Conservation (phyloP, 352 stramenopile species). For the Thalassiosira pacifica region DNA sequence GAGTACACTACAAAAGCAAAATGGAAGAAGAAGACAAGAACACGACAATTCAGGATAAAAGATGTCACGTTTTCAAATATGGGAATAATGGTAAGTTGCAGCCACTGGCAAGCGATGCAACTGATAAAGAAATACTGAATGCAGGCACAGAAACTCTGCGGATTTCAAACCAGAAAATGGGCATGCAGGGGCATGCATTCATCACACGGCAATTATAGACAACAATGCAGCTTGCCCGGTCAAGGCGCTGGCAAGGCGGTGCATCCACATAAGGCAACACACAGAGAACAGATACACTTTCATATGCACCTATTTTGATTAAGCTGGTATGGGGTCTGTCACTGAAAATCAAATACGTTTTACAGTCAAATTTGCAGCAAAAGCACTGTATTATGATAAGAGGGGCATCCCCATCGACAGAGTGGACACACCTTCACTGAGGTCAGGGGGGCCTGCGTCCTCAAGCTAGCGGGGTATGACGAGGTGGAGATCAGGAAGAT, state of each 20-base stretch:
- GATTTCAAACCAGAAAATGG: slow-evolving; percentile 50
- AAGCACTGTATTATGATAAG: background rate
- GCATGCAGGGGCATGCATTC: too few species aligned
- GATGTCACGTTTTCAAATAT: slow-evolving; percentile 33
- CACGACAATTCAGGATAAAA: slow-evolving; percentile 25
- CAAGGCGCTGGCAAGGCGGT: background rate
- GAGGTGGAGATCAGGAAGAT: too few species aligned
- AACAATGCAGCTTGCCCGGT: too few species aligned
- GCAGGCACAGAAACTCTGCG: slow-evolving; percentile 25
- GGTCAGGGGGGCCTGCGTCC: too few species aligned
- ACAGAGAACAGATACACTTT: background rate
- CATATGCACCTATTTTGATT: background rate
- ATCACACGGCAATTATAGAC: too few species aligned
- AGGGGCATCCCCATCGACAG: too few species aligned
- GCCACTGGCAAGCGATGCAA: background rate
- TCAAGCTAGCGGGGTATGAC: too few species aligned
- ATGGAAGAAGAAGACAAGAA: slow-evolving; percentile 27
- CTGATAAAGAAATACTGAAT: background rate
- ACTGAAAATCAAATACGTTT: background rate
- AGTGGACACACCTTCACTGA: too few species aligned
- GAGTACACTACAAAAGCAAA: slow-evolving; percentile 45
- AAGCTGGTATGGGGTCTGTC: background rate
- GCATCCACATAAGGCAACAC: background rate
- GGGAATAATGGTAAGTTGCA: background rate
- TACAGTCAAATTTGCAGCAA: slow-evolving; percentile 13